Evolutionary conservation across 768 basidiomycete species (phyloP).

Genomic region (Mycena epipterygia): DNA sequence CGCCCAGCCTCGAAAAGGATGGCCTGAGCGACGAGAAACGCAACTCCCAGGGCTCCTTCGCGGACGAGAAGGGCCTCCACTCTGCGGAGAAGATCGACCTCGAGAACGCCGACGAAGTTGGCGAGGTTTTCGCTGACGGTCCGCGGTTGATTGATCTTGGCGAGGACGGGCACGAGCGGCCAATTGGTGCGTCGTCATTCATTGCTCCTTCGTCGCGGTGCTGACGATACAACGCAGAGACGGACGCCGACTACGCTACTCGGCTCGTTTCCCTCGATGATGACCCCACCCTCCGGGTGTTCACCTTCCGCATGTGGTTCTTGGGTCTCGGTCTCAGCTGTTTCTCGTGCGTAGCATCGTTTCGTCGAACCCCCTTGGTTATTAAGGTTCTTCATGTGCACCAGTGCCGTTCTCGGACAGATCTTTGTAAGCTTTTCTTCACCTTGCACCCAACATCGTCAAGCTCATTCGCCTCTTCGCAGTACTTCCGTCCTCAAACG

Average conservation of each 20-base stretch:
- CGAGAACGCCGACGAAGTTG: slow-evolving; percentile 34
- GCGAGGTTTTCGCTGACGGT: slow-evolving; percentile 44
- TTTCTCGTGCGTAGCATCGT: slow-evolving; percentile 47
- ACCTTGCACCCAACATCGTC: slow-evolving; percentile 1
- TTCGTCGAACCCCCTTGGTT: background rate
- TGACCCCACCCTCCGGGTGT: slow-evolving; percentile 51
- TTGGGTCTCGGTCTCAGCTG: slow-evolving; percentile 59
- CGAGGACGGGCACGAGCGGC: slow-evolving; percentile 53
- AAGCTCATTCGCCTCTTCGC: slow-evolving; percentile 35
- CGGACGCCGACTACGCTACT: slow-evolving; percentile 51
- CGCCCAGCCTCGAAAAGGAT: slow-evolving; percentile 26
- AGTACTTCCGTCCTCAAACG: slow-evolving; percentile 60
- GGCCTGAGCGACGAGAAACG: slow-evolving; percentile 28
- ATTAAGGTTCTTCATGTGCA: background rate
- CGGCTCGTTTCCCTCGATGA: slow-evolving; percentile 58
- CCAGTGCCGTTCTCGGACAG: slow-evolving; percentile 52
- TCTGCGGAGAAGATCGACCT: slow-evolving; percentile 24
- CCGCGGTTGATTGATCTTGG: slow-evolving; percentile 51
- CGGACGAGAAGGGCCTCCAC: slow-evolving; percentile 28
- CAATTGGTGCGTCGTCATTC: slow-evolving; percentile 44
- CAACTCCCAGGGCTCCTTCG: slow-evolving; percentile 15
- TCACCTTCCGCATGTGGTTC: slow-evolving; percentile 62
- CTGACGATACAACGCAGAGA: slow-evolving; percentile 34
- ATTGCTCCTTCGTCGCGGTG: background rate
- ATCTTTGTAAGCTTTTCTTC: slow-evolving; percentile 48